Evolutionary conservation across 2,329 filamentous ascomycete species (phyloP).

Genomic region (Claviceps arundinis): DNA sequence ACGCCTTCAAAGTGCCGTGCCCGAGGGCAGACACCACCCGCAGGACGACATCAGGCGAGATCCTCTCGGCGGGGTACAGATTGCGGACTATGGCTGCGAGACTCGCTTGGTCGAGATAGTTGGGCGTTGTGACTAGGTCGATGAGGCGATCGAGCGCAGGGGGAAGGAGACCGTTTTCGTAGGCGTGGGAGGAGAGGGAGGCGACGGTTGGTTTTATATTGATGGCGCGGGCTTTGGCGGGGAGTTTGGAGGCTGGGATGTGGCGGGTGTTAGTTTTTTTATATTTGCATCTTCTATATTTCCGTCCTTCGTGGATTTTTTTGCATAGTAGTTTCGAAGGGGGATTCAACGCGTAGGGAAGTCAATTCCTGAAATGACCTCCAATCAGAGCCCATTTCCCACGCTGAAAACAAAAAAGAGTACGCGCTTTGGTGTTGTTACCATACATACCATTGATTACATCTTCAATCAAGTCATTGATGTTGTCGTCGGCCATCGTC

Average conservation of each 20-base stretch:
- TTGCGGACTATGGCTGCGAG: constrained; percentile 56
- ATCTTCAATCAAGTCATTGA: constrained; percentile 23
- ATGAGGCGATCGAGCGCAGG: constrained; percentile 49
- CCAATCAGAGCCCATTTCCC: too few relatives aligned
- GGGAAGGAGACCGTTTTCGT: constrained; percentile 53
- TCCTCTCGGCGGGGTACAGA: constrained; percentile 56
- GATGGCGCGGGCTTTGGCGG: constrained; percentile 51
- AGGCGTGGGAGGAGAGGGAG: constrained; percentile 47
- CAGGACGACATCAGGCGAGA: constrained; percentile 48
- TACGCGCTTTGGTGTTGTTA: background rate
- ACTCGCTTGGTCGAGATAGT: constrained; percentile 63
- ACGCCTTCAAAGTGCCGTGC: constrained; percentile 62
- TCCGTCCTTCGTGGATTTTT: background rate
- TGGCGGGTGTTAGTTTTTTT: background rate
- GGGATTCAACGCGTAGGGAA: too few relatives aligned
- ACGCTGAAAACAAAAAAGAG: background rate
- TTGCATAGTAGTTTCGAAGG: background rate
- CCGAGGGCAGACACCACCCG: constrained; percentile 62
- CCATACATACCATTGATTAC: constrained; percentile 21
- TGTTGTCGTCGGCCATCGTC: constrained; percentile 17
- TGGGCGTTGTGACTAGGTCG: constrained; percentile 52
- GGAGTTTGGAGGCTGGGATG: constrained; percentile 39
- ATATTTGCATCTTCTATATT: background rate
- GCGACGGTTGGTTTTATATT: constrained; percentile 53
- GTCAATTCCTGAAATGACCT: too few relatives aligned